Base-by-base conservation (phyloP, 192 early-diverging fungal species). In the Pilaira anomala region DNA sequence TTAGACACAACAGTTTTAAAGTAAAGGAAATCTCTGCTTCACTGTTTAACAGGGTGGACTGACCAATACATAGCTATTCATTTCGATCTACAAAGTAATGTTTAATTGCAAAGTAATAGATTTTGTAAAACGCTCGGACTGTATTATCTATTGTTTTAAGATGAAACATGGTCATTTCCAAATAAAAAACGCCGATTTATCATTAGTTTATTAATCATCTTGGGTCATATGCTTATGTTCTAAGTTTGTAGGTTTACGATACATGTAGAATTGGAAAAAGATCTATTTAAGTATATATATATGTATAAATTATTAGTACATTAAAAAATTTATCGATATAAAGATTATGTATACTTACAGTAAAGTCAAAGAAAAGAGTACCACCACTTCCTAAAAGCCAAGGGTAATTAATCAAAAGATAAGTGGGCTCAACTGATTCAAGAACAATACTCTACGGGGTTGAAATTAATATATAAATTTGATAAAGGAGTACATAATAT, bases 381-480 rank as follows among this genome's bases (percentile, higher is more conserved):
- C 88, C 83, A 36, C 83, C 81, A 12, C 80, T 80, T 1, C 92
- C 92, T 48, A 90, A 46, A 46, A 91, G 73, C 92, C 92, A 94
- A 19, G 86, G 80, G 50, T 84, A 63, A 61, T 94, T 92, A 51
- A 82, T 80, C 9, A 85, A 75, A n/a, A 94, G 63, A 55, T 82
- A 88, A 14, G 80, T 78, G 7, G 76, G 74, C 26, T 89, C 85
- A 26, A 86, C 64, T 26, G 91, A 92, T 48, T 83, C 72, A 13
- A 88, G 74, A 65, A 94, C 64, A 48, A 94, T 88, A 14, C 91
- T 91, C 67, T 88, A 63, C 8, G 30, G 30, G 21, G 21, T 58
- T 25, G 21, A 22, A 22, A 13, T 25, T 58, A 24, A 41, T 58
- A n/a, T n/a, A n/a, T n/a, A 4, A 30, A 54, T 29, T 13, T 6